phyloP scores from a whole-genome alignment of 2,329 filamentous ascomycete genomes.

The Pseudocercospora cruenta region DNA sequence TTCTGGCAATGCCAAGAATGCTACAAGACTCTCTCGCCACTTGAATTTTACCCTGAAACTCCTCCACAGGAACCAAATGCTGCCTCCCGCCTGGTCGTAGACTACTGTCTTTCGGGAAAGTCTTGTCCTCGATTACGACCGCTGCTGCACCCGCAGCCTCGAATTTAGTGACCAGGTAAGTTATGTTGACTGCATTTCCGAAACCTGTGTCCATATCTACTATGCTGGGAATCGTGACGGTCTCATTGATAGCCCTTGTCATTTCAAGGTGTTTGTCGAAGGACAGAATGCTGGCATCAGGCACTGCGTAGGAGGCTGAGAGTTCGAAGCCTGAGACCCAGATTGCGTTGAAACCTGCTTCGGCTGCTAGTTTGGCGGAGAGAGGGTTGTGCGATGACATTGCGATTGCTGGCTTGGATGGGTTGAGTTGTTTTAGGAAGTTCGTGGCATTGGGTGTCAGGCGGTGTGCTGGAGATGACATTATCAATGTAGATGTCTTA shows the following conservation, averaged over 20 bases:
- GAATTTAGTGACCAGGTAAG: background rate
- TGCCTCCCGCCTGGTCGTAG: background rate
- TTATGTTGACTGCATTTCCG: background rate
- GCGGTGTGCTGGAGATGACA: background rate
- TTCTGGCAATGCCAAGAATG: background rate
- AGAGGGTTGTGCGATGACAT: background rate
- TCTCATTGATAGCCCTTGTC: background rate
- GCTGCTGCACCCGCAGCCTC: background rate
- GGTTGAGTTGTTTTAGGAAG: background rate
- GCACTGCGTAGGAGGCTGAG: background rate
- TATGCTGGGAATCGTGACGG: background rate
- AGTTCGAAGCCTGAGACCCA: constrained; percentile 7
- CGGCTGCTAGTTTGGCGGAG: background rate
- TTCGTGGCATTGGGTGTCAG: background rate
- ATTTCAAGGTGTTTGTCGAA: background rate
- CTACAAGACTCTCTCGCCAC: background rate
- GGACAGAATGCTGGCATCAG: background rate
- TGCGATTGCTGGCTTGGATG: background rate
- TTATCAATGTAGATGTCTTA: too few relatives aligned
- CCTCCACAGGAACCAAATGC: background rate
- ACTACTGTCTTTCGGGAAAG: background rate
- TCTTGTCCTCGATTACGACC: background rate
- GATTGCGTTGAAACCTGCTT: constrained; percentile 1
- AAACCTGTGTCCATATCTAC: background rate
- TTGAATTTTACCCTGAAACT: background rate